Evolutionary conservation across 2,329 filamentous ascomycete species (phyloP).

Genomic region (Trichoderma semiorbis): DNA sequence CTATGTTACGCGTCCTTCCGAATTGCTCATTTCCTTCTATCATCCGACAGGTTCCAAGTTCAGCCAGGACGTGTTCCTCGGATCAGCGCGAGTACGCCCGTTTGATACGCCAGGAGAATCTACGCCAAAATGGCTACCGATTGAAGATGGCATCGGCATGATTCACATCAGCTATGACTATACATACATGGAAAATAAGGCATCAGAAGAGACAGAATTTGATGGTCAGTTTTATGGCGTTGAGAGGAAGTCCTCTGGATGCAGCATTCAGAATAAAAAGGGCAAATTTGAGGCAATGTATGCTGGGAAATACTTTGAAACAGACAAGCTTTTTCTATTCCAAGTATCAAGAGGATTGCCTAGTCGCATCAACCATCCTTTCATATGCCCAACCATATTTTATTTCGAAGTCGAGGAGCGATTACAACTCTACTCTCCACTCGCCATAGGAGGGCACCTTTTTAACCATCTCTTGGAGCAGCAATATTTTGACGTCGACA

Average conservation of each 20-base stretch:
- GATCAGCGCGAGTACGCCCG: not conserved
- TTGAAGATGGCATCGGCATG: not conserved
- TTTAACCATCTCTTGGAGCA: conserved; percentile 89
- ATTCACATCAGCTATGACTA: not conserved
- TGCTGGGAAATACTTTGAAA: not conserved
- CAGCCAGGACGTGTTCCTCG: not conserved
- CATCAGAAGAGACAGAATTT: not conserved
- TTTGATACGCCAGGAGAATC: not conserved
- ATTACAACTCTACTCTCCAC: conserved; percentile 68
- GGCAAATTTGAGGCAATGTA: not conserved
- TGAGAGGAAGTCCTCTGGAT: not conserved
- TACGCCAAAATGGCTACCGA: not conserved
- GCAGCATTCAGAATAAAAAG: not conserved
- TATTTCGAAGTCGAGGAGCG: not conserved
- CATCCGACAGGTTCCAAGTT: not conserved
- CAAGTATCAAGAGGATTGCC: not conserved
- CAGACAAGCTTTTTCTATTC: not conserved
- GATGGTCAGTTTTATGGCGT: not conserved
- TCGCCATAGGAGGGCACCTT: conserved; percentile 85
- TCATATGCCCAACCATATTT: conserved; percentile 74
- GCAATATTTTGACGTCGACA: conserved; percentile 85
- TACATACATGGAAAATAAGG: not conserved
- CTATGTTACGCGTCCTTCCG: not conserved
- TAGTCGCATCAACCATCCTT: conserved; percentile 84
- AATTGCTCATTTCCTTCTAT: not conserved